phyloP scores from a whole-genome alignment of 139 green algal genomes.

The Closterium sp. region DNA sequence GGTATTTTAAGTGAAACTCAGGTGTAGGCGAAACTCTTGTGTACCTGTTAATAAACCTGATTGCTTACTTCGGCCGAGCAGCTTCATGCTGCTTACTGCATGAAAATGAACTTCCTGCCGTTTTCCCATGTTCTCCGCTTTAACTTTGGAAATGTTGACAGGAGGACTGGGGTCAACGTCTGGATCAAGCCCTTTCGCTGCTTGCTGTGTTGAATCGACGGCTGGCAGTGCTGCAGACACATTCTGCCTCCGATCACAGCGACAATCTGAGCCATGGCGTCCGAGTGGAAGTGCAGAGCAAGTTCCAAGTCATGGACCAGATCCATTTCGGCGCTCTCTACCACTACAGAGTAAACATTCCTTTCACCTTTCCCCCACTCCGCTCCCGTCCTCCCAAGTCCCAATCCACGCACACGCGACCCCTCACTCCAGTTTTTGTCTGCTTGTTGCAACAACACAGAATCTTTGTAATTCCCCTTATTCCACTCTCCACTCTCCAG shows the following conservation, averaged over 20 bases:
- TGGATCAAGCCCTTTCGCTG: neutral
- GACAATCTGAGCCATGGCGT: neutral
- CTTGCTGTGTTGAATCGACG: neutral
- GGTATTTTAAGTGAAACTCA: neutral
- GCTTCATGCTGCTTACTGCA: no score
- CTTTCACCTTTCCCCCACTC: no score
- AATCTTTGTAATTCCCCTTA: neutral
- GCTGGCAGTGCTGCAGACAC: neutral
- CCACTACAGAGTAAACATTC: neutral
- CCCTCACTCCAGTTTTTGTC: no score
- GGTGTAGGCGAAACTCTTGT: no score
- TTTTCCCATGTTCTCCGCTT: neutral
- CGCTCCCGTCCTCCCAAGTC: neutral
- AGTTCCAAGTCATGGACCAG: neutral
- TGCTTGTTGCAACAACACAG: no score
- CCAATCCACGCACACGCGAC: no score
- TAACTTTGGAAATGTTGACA: neutral
- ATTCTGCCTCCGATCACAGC: neutral
- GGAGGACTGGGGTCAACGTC: neutral
- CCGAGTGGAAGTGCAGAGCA: neutral
- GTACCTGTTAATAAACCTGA: no score
- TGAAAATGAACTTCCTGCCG: neutral
- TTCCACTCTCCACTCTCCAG: slow-evolving; percentile 2
- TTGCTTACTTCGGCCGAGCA: no score
- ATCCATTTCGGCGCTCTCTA: neutral